Conservation (phyloP, 768 basidiomycete species). For the Naganishia kalamii region DNA sequence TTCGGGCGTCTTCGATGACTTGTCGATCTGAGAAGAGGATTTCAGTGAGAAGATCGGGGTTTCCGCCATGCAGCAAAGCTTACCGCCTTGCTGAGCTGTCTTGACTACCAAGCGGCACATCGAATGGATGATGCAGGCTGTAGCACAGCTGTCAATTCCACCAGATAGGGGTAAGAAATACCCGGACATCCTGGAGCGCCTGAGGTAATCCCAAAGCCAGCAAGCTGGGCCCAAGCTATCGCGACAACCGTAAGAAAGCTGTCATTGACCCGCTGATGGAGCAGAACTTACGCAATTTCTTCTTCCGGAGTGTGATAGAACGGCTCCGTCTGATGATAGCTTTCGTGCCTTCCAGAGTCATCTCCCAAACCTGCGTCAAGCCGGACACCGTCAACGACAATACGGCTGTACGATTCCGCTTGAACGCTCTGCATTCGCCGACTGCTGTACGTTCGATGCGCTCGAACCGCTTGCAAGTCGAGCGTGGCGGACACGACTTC, state of each 20-base stretch:
- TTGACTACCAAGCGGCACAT: conserved; percentile 89
- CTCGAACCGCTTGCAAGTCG: conserved; percentile 92
- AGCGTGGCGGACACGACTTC: conserved; percentile 94
- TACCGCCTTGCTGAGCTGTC: conserved; percentile 68
- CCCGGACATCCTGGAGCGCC: conserved; percentile 85
- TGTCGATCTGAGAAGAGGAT: conserved; percentile 57
- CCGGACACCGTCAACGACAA: conserved; percentile 63
- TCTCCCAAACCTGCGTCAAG: conserved; percentile 70
- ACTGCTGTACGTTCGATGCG: conserved; percentile 72
- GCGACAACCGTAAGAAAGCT: background rate
- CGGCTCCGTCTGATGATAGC: conserved; percentile 51
- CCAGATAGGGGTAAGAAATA: conserved; percentile 94
- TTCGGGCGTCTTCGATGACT: conserved; percentile 82
- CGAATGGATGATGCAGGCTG: conserved; percentile 87
- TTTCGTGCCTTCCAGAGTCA: conserved; percentile 51
- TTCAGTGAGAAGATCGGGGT: conserved; percentile 2
- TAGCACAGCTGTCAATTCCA: conserved; percentile 95
- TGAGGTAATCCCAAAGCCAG: conserved; percentile 99
- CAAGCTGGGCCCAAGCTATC: conserved; percentile 94
- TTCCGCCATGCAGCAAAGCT: conserved; percentile 28
- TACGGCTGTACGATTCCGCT: conserved; percentile 68
- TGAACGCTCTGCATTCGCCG: conserved; percentile 82
- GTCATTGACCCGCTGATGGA: background rate
- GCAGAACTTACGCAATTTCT: conserved; percentile 79
- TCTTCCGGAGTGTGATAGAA: conserved; percentile 84